phyloP scores from a whole-genome alignment of 495 filamentous ascomycete genomes.

The Hypoxylon perforatum region DNA sequence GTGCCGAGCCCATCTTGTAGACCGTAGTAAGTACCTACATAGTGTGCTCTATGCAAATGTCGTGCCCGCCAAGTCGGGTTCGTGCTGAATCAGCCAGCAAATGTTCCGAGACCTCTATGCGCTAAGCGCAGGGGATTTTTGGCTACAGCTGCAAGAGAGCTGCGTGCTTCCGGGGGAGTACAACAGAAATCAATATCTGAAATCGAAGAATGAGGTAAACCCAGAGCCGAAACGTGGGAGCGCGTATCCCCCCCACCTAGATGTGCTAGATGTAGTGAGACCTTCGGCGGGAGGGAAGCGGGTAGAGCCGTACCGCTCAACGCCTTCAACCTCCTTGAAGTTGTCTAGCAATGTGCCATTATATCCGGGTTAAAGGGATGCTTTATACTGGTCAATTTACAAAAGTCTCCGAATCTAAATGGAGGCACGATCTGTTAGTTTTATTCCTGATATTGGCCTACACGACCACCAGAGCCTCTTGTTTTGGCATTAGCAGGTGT shows the following conservation, averaged over 20 bases:
- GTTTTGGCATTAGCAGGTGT: not conserved
- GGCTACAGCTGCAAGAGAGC: not conserved
- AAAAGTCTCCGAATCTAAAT: too few relatives aligned
- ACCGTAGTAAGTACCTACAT: too few relatives aligned
- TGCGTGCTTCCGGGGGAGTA: slow-evolving; percentile 16
- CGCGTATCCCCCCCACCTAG: not conserved
- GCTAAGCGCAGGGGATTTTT: not conserved
- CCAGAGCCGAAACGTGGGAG: slow-evolving; percentile 20
- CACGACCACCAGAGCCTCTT: not conserved
- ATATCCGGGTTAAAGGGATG: not conserved
- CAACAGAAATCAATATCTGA: slow-evolving; percentile 6
- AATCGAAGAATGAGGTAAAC: not conserved
- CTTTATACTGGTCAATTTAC: not conserved
- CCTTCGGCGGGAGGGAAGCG: not conserved
- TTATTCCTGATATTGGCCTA: not conserved
- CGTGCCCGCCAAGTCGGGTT: slow-evolving; percentile 35
- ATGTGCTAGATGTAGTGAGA: not conserved
- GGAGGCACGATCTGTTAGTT: not conserved
- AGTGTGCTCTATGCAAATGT: too few relatives aligned
- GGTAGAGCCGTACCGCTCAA: slow-evolving; percentile 5
- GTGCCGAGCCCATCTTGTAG: not conserved
- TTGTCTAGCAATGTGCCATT: not conserved
- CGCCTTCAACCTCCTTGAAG: not conserved
- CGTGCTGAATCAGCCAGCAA: slow-evolving; percentile 31
- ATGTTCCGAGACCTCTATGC: slow-evolving; percentile 26